Conservation (phyloP, 2,329 filamentous ascomycete genomes). For the Fusarium musae region DNA sequence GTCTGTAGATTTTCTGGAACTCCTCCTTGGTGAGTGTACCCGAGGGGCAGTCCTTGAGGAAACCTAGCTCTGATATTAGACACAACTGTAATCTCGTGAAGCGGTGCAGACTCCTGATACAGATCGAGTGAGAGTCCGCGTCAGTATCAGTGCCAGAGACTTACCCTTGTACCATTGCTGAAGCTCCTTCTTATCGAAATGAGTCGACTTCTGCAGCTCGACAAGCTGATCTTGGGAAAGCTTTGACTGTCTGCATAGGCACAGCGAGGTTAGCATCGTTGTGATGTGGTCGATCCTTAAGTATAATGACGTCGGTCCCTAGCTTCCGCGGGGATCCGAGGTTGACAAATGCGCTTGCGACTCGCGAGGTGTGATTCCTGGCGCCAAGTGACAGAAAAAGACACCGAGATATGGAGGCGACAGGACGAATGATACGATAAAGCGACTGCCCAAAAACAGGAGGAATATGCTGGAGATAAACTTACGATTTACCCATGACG, state of each 20-base stretch:
- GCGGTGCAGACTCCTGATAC: background rate
- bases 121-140: background rate
- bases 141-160: conserved; percentile 42
- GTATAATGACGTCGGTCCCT: conserved; percentile 42
- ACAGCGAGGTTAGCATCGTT: conserved; percentile 35
- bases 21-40: conserved; percentile 98
- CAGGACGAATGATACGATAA: background rate
- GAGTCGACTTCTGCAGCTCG: conserved; percentile 95
- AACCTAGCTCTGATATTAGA: conserved; percentile 67
- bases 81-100: background rate
- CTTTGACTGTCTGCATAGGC: conserved; percentile 84
- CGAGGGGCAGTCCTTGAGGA: conserved; percentile 97
- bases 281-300: conserved; percentile 10
- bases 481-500: conserved; percentile 66
- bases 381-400: conserved; percentile 18
- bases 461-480: conserved; percentile 33
- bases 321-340: conserved; percentile 34
- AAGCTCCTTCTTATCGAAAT: conserved; percentile 99
- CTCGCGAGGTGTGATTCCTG: conserved; percentile 16
- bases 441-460: background rate
- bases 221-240: conserved; percentile 95
- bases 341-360: conserved; percentile 38
- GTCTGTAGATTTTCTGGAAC: conserved; percentile 99
- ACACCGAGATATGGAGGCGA: conserved; percentile 1
- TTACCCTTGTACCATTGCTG: conserved; percentile 99